Conservation (phyloP, 2,329 filamentous ascomycete species). For the Aureobasidium leucospermi region DNA sequence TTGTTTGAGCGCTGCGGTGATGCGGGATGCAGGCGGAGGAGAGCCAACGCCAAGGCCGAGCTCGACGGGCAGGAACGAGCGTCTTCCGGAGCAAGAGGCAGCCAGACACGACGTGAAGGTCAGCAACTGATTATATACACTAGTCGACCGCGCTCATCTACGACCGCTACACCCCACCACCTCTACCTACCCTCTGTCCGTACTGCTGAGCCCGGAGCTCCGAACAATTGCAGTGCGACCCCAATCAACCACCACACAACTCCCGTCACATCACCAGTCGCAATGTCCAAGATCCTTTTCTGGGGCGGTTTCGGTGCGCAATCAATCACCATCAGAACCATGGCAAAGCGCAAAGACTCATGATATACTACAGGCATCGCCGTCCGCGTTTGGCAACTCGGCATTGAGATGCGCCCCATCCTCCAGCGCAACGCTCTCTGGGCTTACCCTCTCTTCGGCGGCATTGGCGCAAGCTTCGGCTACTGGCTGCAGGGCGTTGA, state of each 20-base stretch:
- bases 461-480: constrained; percentile 82
- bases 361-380: constrained; percentile 61
- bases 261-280: constrained; percentile 5
- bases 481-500: constrained; percentile 96
- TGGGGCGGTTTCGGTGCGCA: constrained; percentile 79
- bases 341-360: neutral
- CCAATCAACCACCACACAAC: neutral
- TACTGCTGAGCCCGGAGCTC: constrained; percentile 5
- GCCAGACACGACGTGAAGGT: constrained; percentile 7
- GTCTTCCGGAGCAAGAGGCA: neutral
- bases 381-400: constrained; percentile 91
- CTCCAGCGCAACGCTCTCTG: constrained; percentile 78
- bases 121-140: neutral
- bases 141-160: neutral
- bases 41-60: constrained; percentile 11
- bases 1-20: neutral
- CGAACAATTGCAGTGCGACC: neutral
- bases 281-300: constrained; percentile 57
- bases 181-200: neutral
- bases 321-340: neutral
- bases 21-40: constrained; percentile 1
- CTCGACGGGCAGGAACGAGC: constrained; percentile 8
- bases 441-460: constrained; percentile 85
- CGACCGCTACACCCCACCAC: neutral
- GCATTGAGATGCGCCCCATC: constrained; percentile 95